phyloP scores from a whole-genome alignment of 1,284 basidiomycete genomes.

The Puccinia horiana region DNA sequence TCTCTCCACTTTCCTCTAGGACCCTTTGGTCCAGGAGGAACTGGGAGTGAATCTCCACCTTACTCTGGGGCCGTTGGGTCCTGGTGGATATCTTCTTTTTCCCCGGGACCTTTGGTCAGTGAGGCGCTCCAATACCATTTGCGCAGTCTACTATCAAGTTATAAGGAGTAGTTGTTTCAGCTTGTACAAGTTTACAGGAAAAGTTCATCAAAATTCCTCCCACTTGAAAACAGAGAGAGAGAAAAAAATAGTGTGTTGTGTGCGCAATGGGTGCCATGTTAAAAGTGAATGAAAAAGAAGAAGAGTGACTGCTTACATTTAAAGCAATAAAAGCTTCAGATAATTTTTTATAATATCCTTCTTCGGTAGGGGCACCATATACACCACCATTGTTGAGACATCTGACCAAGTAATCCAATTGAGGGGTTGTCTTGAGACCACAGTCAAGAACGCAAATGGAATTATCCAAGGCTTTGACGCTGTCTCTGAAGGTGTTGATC shows the following conservation, averaged over 20 bases:
- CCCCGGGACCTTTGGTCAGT: too few relatives aligned
- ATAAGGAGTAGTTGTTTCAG: conserved; percentile 59
- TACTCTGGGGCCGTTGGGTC: too few relatives aligned
- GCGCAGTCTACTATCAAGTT: conserved; percentile 91
- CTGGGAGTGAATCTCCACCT: too few relatives aligned
- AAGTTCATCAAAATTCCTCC: not conserved
- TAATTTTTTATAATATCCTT: conserved; percentile 85
- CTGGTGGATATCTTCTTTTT: too few relatives aligned
- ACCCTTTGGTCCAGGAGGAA: too few relatives aligned
- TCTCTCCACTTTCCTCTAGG: too few relatives aligned
- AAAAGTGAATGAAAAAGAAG: conserved; percentile 9
- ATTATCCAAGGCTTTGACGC: conserved; percentile 66
- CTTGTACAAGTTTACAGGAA: conserved; percentile 32
- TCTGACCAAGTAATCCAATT: conserved; percentile 91
- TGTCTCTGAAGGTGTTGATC: conserved; percentile 79
- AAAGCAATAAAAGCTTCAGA: conserved; percentile 82
- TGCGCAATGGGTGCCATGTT: too few relatives aligned
- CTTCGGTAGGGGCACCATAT: conserved; percentile 79
- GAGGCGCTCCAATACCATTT: conserved; percentile 90
- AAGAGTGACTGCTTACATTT: conserved; percentile 67
- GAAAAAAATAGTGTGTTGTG: not conserved
- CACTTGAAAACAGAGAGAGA: too few relatives aligned
- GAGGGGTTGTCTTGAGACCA: conserved; percentile 88
- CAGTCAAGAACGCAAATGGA: conserved; percentile 56
- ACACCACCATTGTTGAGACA: conserved; percentile 80